Percentiles rank a stretch among this genome's conserved stretches.
Conservation (phyloP, 345 rosid species). For the Stellera chamaejasme region DNA sequence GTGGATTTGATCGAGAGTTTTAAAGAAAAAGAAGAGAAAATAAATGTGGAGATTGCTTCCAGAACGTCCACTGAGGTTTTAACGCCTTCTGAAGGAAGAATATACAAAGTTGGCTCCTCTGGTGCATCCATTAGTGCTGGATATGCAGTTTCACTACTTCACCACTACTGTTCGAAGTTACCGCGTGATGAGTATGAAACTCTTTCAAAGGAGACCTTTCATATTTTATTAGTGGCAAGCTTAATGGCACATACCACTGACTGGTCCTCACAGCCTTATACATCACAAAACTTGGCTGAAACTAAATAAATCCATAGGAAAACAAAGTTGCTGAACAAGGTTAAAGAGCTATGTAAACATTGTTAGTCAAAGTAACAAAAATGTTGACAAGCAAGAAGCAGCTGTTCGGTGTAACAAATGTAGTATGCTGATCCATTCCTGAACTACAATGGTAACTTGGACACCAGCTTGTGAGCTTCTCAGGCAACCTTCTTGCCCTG, state of each 20-base stretch:
- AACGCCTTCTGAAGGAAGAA: slow-evolving; percentile 37
- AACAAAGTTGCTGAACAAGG: no score
- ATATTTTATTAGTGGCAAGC: not conserved
- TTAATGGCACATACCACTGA: not conserved
- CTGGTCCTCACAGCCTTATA: slow-evolving; percentile 3
- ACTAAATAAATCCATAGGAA: no score
- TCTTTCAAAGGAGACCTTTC: slow-evolving; percentile 14
- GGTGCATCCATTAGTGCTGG: slow-evolving; percentile 80
- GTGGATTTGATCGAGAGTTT: slow-evolving; percentile 55
- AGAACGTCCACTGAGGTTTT: slow-evolving; percentile 59
- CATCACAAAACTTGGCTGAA: no score
- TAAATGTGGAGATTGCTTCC: slow-evolving; percentile 60
- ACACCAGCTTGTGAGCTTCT: no score
- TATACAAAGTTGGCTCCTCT: slow-evolving; percentile 57
- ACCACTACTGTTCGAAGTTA: slow-evolving; percentile 80
- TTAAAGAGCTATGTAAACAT: no score
- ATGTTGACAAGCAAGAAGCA: no score
- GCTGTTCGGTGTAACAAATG: no score
- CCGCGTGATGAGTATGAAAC: slow-evolving; percentile 83
- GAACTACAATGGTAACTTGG: no score
- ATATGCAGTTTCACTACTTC: slow-evolving; percentile 71
- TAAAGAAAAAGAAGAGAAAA: slow-evolving; percentile 45
- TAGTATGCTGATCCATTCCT: no score
- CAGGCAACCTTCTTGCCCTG: no score
- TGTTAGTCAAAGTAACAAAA: no score